phyloP scores from a whole-genome alignment of 306 rosid genomes.

The Ochetophila trinervis region DNA sequence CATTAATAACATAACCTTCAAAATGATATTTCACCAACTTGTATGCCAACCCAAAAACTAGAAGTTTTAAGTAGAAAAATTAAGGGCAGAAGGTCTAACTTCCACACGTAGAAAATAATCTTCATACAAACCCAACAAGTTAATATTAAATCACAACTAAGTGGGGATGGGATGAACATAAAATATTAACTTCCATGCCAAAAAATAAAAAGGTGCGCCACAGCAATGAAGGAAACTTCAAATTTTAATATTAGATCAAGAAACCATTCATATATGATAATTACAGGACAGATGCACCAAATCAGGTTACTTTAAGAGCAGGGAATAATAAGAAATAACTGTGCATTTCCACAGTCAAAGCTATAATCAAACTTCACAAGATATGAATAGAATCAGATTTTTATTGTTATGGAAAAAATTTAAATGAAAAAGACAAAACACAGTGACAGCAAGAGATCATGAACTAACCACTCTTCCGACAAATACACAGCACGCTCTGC shows the following conservation, averaged over 20 bases:
- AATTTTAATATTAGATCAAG: no score
- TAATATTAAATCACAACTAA: not conserved
- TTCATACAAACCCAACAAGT: not conserved
- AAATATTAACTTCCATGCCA: not conserved
- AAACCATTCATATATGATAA: not conserved
- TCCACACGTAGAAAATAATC: not conserved
- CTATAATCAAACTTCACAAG: not conserved
- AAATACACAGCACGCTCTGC: conserved; percentile 62
- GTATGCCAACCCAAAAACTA: conserved; percentile 11
- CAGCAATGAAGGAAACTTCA: no score
- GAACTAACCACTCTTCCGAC: conserved; percentile 67
- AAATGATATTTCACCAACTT: conserved; percentile 13
- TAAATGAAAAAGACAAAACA: not conserved
- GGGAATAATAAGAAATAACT: not conserved
- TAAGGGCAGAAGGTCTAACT: not conserved
- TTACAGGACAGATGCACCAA: not conserved
- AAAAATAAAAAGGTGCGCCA: not conserved
- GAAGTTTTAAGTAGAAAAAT: conserved; percentile 1
- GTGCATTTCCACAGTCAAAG: not conserved
- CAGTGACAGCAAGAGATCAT: conserved; percentile 15
- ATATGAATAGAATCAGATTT: not conserved
- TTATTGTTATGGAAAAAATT: not conserved
- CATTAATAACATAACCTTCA: conserved; percentile 18
- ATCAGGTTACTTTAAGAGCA: not conserved
- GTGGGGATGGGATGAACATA: not conserved